Evolutionary conservation across 192 early-diverging fungal species (phyloP).

Genomic region (Coemansia sp.): DNA sequence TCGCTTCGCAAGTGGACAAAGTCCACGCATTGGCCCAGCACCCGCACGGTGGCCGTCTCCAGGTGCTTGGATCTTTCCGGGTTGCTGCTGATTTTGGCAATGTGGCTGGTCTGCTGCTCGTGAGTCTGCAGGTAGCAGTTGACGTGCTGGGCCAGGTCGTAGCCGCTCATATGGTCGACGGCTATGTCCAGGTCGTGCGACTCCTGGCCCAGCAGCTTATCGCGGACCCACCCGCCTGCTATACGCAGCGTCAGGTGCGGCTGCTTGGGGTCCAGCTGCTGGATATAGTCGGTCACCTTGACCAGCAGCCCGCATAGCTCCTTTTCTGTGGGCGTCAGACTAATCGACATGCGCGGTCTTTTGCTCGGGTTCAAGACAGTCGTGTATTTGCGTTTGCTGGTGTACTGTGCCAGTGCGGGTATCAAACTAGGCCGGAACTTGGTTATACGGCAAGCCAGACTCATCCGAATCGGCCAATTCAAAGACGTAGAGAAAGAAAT

Average conservation of each 20-base stretch:
- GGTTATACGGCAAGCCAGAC: too few species aligned
- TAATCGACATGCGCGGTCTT: constrained; percentile 32
- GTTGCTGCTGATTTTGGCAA: constrained; percentile 87
- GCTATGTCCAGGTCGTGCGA: constrained; percentile 94
- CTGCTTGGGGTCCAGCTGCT: constrained; percentile 44
- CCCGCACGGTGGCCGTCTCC: constrained; percentile 88
- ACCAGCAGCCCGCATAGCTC: constrained; percentile 69
- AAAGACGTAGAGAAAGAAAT: too few species aligned
- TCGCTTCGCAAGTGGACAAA: constrained; percentile 97
- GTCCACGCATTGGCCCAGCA: constrained; percentile 79
- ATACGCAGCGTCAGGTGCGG: constrained; percentile 73
- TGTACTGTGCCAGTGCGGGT: too few species aligned
- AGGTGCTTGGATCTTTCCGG: constrained; percentile 97
- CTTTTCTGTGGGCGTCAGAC: constrained; percentile 60
- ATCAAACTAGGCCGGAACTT: too few species aligned
- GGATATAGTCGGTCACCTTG: constrained; percentile 58
- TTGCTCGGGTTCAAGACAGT: too few species aligned
- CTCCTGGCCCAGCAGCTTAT: constrained; percentile 89
- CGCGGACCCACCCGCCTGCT: constrained; percentile 98
- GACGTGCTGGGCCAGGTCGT: constrained; percentile 74
- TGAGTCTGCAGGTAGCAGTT: constrained; percentile 65
- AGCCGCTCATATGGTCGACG: constrained; percentile 89
- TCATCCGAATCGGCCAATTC: too few species aligned
- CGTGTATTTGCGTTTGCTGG: too few species aligned
- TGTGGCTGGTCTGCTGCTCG: constrained; percentile 24